Conservation (phyloP, 495 filamentous ascomycete species). For the Penicillium paradoxum region DNA sequence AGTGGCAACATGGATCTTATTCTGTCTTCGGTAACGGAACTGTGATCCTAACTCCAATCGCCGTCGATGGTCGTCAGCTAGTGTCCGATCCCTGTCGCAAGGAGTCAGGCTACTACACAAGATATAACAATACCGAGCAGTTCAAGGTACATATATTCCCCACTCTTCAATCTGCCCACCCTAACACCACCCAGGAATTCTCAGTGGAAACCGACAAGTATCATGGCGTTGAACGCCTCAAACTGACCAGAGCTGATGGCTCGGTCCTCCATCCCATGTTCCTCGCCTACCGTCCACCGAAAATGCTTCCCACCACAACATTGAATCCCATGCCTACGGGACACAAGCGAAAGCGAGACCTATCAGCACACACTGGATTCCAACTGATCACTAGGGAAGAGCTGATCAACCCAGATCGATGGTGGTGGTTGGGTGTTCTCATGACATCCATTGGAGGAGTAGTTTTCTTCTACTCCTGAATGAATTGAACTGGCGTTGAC, state of each 20-base stretch:
- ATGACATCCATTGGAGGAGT: constrained; percentile 58
- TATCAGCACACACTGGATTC: constrained; percentile 7
- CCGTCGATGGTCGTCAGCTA: constrained; percentile 67
- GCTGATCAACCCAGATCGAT: constrained; percentile 50
- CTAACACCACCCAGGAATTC: constrained; percentile 50
- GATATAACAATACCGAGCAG: constrained; percentile 64
- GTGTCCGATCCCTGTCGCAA: constrained; percentile 61
- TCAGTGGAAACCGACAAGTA: constrained; percentile 58
- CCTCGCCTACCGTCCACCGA: constrained; percentile 60
- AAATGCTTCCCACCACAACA: constrained; percentile 70
- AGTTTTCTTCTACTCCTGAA: constrained; percentile 32
- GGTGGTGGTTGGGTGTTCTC: constrained; percentile 68
- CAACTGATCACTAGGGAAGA: constrained; percentile 39
- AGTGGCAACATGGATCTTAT: constrained; percentile 74
- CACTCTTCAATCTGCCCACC: neutral
- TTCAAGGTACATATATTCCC: constrained; percentile 48
- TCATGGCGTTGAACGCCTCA: constrained; percentile 57
- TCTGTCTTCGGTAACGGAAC: constrained; percentile 51
- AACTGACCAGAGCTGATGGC: constrained; percentile 62
- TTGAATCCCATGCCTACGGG: constrained; percentile 51
- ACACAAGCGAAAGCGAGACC: constrained; percentile 17
- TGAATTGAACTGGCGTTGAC: neutral
- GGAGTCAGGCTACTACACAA: constrained; percentile 51
- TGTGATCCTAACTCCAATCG: constrained; percentile 57
- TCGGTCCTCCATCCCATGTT: constrained; percentile 70